Conservation (phyloP, 495 filamentous ascomycete genomes). For the Talaromyces adpressus region DNA sequence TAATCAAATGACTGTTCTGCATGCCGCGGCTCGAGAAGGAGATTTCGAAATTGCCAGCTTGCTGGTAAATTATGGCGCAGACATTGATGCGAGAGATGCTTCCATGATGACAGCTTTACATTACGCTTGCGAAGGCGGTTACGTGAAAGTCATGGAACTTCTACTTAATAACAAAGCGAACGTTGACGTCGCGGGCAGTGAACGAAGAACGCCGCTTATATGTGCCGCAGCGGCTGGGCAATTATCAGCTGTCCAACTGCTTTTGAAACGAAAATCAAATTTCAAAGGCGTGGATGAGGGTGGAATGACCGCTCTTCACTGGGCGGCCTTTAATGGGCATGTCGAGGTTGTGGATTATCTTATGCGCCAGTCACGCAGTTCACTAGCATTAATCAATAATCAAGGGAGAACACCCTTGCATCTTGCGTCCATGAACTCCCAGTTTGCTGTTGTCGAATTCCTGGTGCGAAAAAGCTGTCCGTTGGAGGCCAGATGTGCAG, state of each 20-base stretch:
- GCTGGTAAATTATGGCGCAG: constrained; percentile 26
- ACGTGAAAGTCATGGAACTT: constrained; percentile 21
- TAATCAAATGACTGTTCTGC: constrained; percentile 31
- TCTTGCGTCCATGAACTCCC: constrained; percentile 30
- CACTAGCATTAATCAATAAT: constrained; percentile 20
- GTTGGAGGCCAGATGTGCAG: constrained; percentile 23
- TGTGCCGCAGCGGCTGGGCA: constrained; percentile 33
- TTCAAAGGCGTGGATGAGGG: constrained; percentile 23
- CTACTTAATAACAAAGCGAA: constrained; percentile 31
- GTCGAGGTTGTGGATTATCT: constrained; percentile 27
- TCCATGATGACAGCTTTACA: constrained; percentile 36
- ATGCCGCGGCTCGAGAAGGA: constrained; percentile 30
- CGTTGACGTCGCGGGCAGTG: constrained; percentile 25
- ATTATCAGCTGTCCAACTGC: constrained; percentile 20
- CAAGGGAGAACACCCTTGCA: constrained; percentile 35
- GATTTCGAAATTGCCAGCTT: constrained; percentile 26
- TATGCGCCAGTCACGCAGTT: constrained; percentile 23
- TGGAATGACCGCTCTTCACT: constrained; percentile 39
- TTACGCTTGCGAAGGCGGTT: constrained; percentile 31
- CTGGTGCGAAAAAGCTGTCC: constrained; percentile 24
- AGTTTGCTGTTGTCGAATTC: constrained; percentile 33
- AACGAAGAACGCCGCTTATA: constrained; percentile 33
- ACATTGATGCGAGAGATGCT: constrained; percentile 35
- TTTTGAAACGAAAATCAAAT: constrained; percentile 31
- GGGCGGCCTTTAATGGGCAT: constrained; percentile 38